Conservation (phyloP, 495 filamentous ascomycete genomes). For the Aspergillus diversus region DNA sequence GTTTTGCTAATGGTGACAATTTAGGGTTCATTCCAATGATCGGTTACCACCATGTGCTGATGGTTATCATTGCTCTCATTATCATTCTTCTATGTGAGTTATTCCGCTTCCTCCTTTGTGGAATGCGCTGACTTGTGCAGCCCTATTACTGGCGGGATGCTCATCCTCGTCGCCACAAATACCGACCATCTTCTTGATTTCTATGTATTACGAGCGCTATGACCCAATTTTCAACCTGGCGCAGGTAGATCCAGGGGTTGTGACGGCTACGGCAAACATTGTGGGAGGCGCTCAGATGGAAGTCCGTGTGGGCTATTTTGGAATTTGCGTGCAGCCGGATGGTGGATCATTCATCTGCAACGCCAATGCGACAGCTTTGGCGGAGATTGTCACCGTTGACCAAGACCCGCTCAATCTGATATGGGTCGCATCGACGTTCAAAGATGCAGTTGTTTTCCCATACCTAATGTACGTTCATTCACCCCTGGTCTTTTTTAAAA, state of each 20-base stretch:
- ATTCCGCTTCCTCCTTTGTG: not conserved
- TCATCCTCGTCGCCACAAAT: constrained; percentile 71
- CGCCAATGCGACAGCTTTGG: constrained; percentile 68
- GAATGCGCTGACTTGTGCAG: constrained; percentile 44
- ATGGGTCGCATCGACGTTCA: constrained; percentile 74
- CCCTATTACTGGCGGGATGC: constrained; percentile 69
- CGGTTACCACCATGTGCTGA: constrained; percentile 97
- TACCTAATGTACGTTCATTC: constrained; percentile 63
- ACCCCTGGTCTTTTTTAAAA: too few relatives aligned
- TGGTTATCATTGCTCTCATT: constrained; percentile 92
- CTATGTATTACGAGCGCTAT: constrained; percentile 69
- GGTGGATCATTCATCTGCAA: constrained; percentile 67
- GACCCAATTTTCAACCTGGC: constrained; percentile 64
- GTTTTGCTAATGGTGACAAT: constrained; percentile 16
- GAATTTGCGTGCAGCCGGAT: constrained; percentile 67
- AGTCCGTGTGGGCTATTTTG: constrained; percentile 74
- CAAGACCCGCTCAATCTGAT: constrained; percentile 73
- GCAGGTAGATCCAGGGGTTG: constrained; percentile 84
- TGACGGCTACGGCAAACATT: constrained; percentile 66
- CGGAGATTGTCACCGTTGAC: constrained; percentile 63
- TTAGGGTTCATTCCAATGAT: constrained; percentile 90
- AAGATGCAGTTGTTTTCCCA: constrained; percentile 71
- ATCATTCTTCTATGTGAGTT: constrained; percentile 94
- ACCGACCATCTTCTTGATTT: constrained; percentile 71
- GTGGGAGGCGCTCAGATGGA: constrained; percentile 65